These are phyloP conservation scores for Zelonia costaricensis DNA, from an alignment of 208 protist genomes.

Conservation along the genomic window DNA sequence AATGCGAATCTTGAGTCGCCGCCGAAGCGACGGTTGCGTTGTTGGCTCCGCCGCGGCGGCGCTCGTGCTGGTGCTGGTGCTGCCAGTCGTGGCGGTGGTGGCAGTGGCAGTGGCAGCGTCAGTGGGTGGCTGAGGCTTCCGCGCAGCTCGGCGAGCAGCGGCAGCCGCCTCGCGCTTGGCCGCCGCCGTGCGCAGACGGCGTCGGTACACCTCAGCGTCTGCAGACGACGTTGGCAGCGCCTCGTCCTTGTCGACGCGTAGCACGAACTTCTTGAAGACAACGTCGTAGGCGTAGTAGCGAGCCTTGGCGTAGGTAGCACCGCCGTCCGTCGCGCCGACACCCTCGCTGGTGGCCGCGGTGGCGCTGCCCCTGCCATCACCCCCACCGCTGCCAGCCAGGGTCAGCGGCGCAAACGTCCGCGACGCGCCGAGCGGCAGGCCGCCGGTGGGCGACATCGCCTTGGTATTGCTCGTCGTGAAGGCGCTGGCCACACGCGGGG, in stretches of 20 bases:
- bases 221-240: constrained; percentile 15
- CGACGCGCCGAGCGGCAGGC: not conserved
- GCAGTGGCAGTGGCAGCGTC: not conserved
- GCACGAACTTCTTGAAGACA: constrained; percentile 17
- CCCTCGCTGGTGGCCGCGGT: not conserved
- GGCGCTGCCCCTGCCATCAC: too few species aligned
- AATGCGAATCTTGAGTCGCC: constrained; percentile 24
- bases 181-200: constrained; percentile 5
- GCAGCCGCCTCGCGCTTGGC: not conserved
- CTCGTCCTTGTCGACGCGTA: constrained; percentile 26
- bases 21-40: not conserved
- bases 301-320: constrained; percentile 16
- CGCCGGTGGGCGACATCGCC: not conserved
- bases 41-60: not conserved
- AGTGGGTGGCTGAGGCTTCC: not conserved
- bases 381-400: too few species aligned
- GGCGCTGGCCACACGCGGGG: too few species aligned
- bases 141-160: not conserved
- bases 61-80: too few species aligned
- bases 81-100: not conserved
- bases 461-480: constrained; percentile 23
- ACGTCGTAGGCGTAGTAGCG: constrained; percentile 37
- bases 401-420: too few species aligned
- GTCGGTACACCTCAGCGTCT: constrained; percentile 5
- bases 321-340: not conserved